Conservation (phyloP, 371 early-diverging fungal genomes). For the Fennellomyces sp. region DNA sequence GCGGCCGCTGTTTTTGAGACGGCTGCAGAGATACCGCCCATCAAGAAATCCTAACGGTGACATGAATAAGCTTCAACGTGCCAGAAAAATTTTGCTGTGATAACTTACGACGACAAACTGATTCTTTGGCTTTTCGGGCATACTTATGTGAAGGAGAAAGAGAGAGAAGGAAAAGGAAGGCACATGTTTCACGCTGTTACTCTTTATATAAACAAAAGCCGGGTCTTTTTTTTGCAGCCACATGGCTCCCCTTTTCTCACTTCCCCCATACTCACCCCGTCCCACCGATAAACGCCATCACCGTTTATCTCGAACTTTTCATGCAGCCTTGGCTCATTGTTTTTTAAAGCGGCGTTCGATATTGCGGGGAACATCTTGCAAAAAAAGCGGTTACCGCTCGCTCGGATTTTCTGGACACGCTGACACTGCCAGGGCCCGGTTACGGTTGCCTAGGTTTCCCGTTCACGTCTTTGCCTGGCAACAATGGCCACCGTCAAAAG, state of each 20-base stretch:
- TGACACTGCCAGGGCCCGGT: too few species aligned
- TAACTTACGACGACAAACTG: constrained; percentile 56
- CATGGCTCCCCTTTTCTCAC: not conserved
- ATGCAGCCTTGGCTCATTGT: constrained; percentile 3
- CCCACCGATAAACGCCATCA: not conserved
- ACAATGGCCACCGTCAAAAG: too few species aligned
- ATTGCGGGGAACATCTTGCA: too few species aligned
- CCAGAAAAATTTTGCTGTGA: not conserved
- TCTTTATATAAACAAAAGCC: not conserved
- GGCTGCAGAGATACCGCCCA: constrained; percentile 89
- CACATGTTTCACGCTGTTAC: not conserved
- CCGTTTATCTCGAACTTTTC: not conserved
- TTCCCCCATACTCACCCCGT: not conserved
- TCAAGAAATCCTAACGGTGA: constrained; percentile 49
- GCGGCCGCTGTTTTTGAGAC: constrained; percentile 94
- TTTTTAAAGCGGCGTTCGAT: constrained; percentile 3
- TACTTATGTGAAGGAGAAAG: not conserved
- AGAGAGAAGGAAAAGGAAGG: not conserved
- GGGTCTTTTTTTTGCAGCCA: not conserved
- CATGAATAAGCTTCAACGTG: not conserved
- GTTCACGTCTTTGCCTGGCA: too few species aligned
- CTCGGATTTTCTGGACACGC: too few species aligned
- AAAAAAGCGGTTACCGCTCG: too few species aligned
- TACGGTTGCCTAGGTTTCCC: too few species aligned
- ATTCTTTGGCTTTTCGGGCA: constrained; percentile 31